Percentiles rank a stretch among this genome's conserved stretches.
phyloP scores from a whole-genome alignment of 202 grass and related monocot genomes.

The Setaria italica region DNA sequence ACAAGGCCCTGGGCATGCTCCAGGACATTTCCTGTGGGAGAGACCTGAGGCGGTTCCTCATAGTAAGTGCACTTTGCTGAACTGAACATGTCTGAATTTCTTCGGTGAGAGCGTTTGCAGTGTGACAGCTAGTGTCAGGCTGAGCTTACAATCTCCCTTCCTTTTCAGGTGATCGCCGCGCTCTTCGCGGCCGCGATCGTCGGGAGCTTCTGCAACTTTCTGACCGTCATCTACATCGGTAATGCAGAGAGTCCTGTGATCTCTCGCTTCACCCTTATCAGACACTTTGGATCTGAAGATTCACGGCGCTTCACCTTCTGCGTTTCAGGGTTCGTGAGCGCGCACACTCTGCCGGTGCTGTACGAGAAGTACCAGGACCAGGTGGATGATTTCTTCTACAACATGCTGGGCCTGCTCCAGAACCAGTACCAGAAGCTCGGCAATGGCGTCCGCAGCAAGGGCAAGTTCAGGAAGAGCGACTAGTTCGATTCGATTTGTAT shows the following conservation, averaged over 20 bases:
- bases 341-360: conserved; percentile 79
- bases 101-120: neutral
- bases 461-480: conserved; percentile 74
- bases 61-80: conserved; percentile 48
- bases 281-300: neutral
- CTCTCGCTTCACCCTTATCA: neutral
- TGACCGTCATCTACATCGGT: conserved; percentile 93
- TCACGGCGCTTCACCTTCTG: neutral
- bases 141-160: neutral
- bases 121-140: neutral
- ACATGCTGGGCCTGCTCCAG: conserved; percentile 64
- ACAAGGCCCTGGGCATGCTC: conserved; percentile 51
- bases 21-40: conserved; percentile 83
- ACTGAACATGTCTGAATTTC: neutral
- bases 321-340: conserved; percentile 80
- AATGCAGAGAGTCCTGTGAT: neutral
- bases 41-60: conserved; percentile 70
- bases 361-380: conserved; percentile 94
- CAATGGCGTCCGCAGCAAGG: conserved; percentile 67
- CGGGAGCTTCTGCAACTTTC: conserved; percentile 83
- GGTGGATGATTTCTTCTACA: conserved; percentile 71
- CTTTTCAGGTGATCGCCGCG: conserved; percentile 59
- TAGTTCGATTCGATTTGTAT: conserved; percentile 32
- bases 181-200: conserved; percentile 65
- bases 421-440: conserved; percentile 77